A percentile compares a stretch with the other conserved stretches of the same genome.
Conservation (phyloP, 2,329 filamentous ascomycete species). For the Colletotrichum neosansevieriae region DNA sequence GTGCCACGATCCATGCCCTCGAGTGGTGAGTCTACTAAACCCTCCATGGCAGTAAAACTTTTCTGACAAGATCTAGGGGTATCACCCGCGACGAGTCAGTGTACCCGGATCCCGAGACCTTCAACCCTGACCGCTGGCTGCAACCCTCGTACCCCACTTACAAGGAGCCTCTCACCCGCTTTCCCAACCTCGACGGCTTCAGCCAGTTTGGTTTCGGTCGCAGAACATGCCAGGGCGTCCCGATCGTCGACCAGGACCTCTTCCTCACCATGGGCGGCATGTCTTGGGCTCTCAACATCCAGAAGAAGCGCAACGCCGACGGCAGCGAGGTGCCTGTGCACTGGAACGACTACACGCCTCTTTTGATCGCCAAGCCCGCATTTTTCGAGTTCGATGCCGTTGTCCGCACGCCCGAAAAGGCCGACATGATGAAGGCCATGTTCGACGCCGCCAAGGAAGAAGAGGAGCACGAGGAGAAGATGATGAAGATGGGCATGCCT, state of each 20-base stretch:
- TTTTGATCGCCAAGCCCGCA: constrained; percentile 58
- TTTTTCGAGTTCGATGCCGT: constrained; percentile 54
- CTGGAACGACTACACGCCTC: constrained; percentile 58
- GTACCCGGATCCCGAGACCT: constrained; percentile 54
- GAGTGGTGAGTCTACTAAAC: constrained; percentile 30
- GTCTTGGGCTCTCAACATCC: constrained; percentile 52
- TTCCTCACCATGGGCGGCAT: constrained; percentile 56
- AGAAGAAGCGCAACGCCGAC: constrained; percentile 46
- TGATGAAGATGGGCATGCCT: constrained; percentile 41
- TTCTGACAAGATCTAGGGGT: constrained; percentile 50
- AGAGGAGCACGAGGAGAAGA: constrained; percentile 45
- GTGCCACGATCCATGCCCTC: constrained; percentile 62
- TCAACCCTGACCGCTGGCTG: constrained; percentile 56
- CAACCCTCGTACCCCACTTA: constrained; percentile 54
- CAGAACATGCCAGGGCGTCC: constrained; percentile 59
- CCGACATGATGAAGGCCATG: constrained; percentile 48
- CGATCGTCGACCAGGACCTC: constrained; percentile 57
- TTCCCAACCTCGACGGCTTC: constrained; percentile 56
- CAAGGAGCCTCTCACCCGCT: constrained; percentile 52
- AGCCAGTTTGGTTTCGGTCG: constrained; percentile 67
- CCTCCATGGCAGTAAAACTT: background rate
- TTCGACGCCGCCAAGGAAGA: constrained; percentile 51
- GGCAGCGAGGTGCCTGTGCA: constrained; percentile 51
- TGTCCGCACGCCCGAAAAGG: constrained; percentile 46
- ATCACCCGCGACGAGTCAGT: constrained; percentile 58